These are phyloP conservation scores for Sophora flavescens DNA, from an alignment of 306 rosid genomes.

Conservation along the genomic window DNA sequence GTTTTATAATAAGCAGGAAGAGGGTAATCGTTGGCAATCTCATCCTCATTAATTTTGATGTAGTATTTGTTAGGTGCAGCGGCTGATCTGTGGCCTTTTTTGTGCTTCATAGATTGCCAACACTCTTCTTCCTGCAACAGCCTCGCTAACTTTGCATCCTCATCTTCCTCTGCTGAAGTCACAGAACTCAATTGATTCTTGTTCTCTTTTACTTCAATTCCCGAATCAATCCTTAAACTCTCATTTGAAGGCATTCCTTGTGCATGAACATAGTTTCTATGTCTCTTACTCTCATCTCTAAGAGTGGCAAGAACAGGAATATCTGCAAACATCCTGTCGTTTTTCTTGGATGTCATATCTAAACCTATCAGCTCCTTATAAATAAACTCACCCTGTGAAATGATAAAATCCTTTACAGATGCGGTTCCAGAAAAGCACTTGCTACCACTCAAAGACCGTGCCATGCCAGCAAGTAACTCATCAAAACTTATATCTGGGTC, in stretches of 20 bases:
- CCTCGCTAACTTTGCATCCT: constrained; percentile 78
- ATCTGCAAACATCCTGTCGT: constrained; percentile 62
- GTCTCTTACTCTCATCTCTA: constrained; percentile 66
- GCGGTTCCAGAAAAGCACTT: constrained; percentile 71
- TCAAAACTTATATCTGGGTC: constrained; percentile 71
- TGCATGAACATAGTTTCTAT: constrained; percentile 49
- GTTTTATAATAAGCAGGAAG: constrained; percentile 91
- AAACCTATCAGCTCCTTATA: constrained; percentile 80
- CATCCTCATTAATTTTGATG: constrained; percentile 91
- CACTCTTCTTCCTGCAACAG: constrained; percentile 89
- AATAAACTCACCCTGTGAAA: constrained; percentile 87
- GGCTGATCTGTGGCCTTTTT: constrained; percentile 58
- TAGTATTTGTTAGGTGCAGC: constrained; percentile 63
- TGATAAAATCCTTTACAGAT: constrained; percentile 72
- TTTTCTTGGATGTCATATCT: constrained; percentile 70
- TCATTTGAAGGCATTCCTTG: constrained; percentile 54
- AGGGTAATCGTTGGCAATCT: constrained; percentile 94
- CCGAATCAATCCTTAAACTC: constrained; percentile 62
- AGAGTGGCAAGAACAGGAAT: constrained; percentile 76
- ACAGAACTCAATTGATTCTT: constrained; percentile 45
- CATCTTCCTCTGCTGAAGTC: constrained; percentile 63
- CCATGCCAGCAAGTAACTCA: constrained; percentile 89
- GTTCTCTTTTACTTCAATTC: constrained; percentile 48
- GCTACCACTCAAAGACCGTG: constrained; percentile 76
- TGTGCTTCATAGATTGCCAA: constrained; percentile 74